Base-by-base conservation (phyloP, 805 yeast species). In the Candida sakaeoensis region DNA sequence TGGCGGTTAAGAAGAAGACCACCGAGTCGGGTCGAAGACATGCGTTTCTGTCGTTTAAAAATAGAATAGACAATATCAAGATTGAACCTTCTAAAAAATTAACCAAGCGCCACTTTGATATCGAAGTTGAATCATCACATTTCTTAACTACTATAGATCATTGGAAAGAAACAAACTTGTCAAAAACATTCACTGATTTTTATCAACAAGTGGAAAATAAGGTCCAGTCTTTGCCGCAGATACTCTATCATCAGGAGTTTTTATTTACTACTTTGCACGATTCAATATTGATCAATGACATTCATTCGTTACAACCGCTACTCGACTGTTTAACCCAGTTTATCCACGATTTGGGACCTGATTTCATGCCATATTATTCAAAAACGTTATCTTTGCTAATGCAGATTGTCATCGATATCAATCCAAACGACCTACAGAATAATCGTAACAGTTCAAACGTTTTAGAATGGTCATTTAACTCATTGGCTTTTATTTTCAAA, bases 341-440 rank as follows among this genome's bases (percentile, higher is more conserved):
- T 51, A 81, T 89, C 29, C 96, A 87, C 51, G 99, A 91, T 65
- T 65, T 91, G 46, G 97, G 96, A 8, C 82, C 91, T 2, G 98
- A 91, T 50, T 93, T 90, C 54, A 74, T 88, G 68, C 77, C 75
- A 7, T 88, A 67, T 53, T 89, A 87, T 53, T 64, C 64, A 2
- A 56, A 61, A 18, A 62, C 88, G 1, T 61, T 91, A 34, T 48
- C 53, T 0, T 49, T 74, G 17, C 68, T 90, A 30, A 74, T 73
- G 4, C 57, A 64, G 0, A 54, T 86, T 42, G 69, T 78, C 0
- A 37, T 57, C 40, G 49, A 52, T 8, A 55, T 59, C 14, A 60
- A 58, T 43, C 68, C 70, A 1, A 67, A 67, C 44, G 72, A 65
- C 38, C 70, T 85, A 21, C 77, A 78, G 43, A 77, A 76, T 44